These are phyloP conservation scores for Boletus edulis DNA, from an alignment of 768 basidiomycete species.

Conservation along the genomic window DNA sequence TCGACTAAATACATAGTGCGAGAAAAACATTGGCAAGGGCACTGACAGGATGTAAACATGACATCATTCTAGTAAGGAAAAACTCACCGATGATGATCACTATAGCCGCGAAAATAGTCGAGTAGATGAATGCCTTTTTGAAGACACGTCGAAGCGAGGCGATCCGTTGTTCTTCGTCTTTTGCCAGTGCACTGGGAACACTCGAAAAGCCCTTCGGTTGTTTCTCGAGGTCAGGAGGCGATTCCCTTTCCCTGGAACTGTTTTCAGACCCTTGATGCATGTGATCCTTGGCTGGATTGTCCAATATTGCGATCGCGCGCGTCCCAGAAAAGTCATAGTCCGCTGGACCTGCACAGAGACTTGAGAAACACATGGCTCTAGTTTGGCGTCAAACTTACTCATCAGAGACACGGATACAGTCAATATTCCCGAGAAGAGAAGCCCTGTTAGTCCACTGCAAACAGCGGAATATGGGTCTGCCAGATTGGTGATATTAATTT, in stretches of 20 bases:
- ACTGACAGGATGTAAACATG: constrained; percentile 18
- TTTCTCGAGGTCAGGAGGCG: constrained; percentile 18
- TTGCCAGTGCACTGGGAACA: not conserved
- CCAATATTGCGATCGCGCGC: constrained; percentile 33
- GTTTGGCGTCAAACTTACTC: constrained; percentile 21
- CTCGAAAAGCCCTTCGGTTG: not conserved
- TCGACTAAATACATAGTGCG: constrained; percentile 35
- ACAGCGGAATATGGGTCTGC: constrained; percentile 40
- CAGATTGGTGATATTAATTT: constrained; percentile 35
- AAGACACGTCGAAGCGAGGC: constrained; percentile 28
- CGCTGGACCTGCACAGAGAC: constrained; percentile 26
- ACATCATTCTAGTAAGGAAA: not conserved
- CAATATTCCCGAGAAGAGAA: constrained; percentile 38
- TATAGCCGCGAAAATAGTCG: constrained; percentile 30
- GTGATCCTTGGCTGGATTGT: constrained; percentile 3
- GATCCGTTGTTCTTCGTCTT: constrained; percentile 8
- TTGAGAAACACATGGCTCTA: not conserved
- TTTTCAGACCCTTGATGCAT: not conserved
- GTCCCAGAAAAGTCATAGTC: constrained; percentile 40
- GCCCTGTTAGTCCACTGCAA: constrained; percentile 37
- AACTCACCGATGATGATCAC: constrained; percentile 34
- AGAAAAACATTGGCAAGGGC: constrained; percentile 40
- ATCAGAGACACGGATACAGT: constrained; percentile 35
- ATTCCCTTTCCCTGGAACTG: not conserved
- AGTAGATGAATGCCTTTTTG: constrained; percentile 34